These are phyloP conservation scores for Teunomyces cretensis DNA, from an alignment of 805 yeast species.

Conservation along the genomic window DNA sequence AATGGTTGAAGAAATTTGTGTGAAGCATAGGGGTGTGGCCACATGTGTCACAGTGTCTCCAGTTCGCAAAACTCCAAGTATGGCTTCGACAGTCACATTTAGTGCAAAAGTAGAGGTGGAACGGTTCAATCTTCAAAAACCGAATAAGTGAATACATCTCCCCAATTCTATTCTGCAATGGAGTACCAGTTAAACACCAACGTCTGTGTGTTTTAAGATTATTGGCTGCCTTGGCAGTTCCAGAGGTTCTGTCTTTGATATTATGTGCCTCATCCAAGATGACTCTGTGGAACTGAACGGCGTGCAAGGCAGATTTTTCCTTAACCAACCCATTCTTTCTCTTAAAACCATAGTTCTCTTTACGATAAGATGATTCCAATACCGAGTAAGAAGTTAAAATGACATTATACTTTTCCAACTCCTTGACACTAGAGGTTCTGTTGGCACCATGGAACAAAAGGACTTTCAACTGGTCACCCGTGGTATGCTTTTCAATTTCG, in stretches of 20 bases:
- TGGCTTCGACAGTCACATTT: slow-evolving; percentile 81
- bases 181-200: slow-evolving; percentile 96
- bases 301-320: slow-evolving; percentile 74
- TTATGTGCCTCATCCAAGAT: slow-evolving; percentile 96
- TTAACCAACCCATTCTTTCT: slow-evolving; percentile 69
- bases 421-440: slow-evolving; percentile 57
- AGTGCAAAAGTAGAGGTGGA: slow-evolving; percentile 88
- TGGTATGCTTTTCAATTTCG: slow-evolving; percentile 84
- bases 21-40: slow-evolving; percentile 94
- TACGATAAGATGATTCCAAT: slow-evolving; percentile 80
- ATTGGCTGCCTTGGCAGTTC: slow-evolving; percentile 91
- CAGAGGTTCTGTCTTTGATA: slow-evolving; percentile 90
- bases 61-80: slow-evolving; percentile 83
- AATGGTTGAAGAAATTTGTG: slow-evolving; percentile 92
- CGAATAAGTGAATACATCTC: slow-evolving; percentile 92
- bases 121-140: slow-evolving; percentile 81
- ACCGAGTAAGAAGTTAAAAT: slow-evolving; percentile 92
- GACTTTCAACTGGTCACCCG: slow-evolving; percentile 61
- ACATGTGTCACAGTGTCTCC: slow-evolving; percentile 82
- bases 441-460: slow-evolving; percentile 85
- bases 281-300: slow-evolving; percentile 76
- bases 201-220: slow-evolving; percentile 66
- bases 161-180: slow-evolving; percentile 93
- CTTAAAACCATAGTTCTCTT: slow-evolving; percentile 79
- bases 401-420: slow-evolving; percentile 67